Percentiles rank a stretch among this genome's conserved stretches.
Conservation (phyloP, 2,329 filamentous ascomycete genomes). For the Aspergillus piperis region DNA sequence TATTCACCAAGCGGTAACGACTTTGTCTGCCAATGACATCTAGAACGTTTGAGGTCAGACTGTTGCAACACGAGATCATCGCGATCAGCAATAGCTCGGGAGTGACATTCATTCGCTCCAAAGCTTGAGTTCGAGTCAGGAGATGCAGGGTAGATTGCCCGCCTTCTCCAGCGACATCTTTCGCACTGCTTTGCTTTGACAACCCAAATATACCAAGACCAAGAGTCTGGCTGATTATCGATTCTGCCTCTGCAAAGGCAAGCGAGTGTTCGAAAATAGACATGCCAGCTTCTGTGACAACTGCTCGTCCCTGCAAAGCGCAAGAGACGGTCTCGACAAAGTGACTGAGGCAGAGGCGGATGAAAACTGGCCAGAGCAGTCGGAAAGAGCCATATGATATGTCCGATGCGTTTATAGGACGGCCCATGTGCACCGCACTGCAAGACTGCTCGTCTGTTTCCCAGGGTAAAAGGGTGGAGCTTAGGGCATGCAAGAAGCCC, state of each 20-base stretch:
- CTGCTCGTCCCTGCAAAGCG: slow-evolving; percentile 78
- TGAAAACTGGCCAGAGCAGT: slow-evolving; percentile 56
- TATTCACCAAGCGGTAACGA: slow-evolving; percentile 78
- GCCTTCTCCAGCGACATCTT: slow-evolving; percentile 45
- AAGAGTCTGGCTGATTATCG: slow-evolving; percentile 77
- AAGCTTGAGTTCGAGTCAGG: slow-evolving; percentile 56
- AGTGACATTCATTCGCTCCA: slow-evolving; percentile 81
- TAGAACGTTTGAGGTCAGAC: slow-evolving; percentile 79
- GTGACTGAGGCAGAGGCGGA: slow-evolving; percentile 67
- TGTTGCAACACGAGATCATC: slow-evolving; percentile 85
- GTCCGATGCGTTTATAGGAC: slow-evolving; percentile 52
- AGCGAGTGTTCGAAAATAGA: slow-evolving; percentile 94
- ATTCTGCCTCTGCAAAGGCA: slow-evolving; percentile 93
- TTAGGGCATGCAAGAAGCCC: slow-evolving; percentile 69
- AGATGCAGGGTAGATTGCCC: slow-evolving; percentile 38
- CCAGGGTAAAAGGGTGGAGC: slow-evolving; percentile 71
- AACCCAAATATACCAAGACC: slow-evolving; percentile 66
- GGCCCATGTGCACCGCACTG: slow-evolving; percentile 70
- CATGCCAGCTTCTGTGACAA: slow-evolving; percentile 88
- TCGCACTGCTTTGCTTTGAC: slow-evolving; percentile 45
- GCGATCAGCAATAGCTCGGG: slow-evolving; percentile 86
- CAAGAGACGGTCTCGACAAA: slow-evolving; percentile 87
- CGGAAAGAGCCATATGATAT: slow-evolving; percentile 76
- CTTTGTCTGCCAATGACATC: slow-evolving; percentile 79
- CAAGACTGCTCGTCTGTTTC: slow-evolving; percentile 76